Base-by-base conservation (phyloP, 805 yeast genomes). In the Sugiyamaella americana region DNA sequence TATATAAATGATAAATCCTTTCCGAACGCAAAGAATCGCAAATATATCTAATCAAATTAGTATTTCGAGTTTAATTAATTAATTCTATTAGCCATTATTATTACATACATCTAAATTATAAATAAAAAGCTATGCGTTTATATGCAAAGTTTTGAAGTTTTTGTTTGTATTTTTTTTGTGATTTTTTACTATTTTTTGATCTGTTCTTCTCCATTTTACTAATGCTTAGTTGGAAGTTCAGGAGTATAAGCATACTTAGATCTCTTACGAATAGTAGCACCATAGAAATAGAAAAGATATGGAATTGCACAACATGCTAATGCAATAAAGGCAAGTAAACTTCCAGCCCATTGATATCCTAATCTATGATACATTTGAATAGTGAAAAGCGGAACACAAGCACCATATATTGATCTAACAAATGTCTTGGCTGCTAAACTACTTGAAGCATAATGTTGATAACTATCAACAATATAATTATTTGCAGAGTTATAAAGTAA, bases 161-260 rank as follows among this genome's bases (percentile, higher is more conserved):
- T n/a, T n/a, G n/a, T n/a, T n/a, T n/a, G n/a, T n/a, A n/a, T n/a
- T n/a, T n/a, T n/a, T n/a, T n/a, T n/a, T n/a, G n/a, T n/a, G n/a
- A n/a, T n/a, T n/a, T n/a, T n/a, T n/a, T n/a, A n/a, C n/a, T n/a
- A n/a, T n/a, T n/a, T n/a, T n/a, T n/a, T n/a, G n/a, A n/a, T n/a
- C n/a, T n/a, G n/a, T n/a, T n/a, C n/a, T n/a, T n/a, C n/a, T n/a
- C n/a, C n/a, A n/a, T n/a, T n/a, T n/a, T n/a, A n/a, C n/a, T n/a
- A n/a, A n/a, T n/a, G n/a, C n/a, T n/a, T n/a, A n/a, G n/a, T n/a
- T n/a, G n/a, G n/a, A n/a, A n/a, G n/a, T n/a, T n/a, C n/a, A n/a
- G n/a, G n/a, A n/a, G n/a, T n/a, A 58, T 76, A 82, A 6, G 88
- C 89, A 56, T 78, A 83, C 57, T 72, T 80, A 32, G 85, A 78